Evolutionary conservation across 345 rosid species (phyloP).

Genomic region (Cardiospermum halicacabum): DNA sequence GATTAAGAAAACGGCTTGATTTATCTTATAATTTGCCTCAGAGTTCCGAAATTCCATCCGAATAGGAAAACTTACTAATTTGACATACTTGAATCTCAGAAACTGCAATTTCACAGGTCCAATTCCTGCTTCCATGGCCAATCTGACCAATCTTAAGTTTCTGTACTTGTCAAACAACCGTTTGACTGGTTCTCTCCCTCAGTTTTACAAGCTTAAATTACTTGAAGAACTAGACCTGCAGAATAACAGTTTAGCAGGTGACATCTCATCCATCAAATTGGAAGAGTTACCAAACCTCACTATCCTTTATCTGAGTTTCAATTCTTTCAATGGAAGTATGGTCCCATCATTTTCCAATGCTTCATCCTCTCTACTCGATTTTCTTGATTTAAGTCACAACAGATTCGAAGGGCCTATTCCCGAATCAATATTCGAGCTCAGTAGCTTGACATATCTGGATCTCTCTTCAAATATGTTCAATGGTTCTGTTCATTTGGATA

Average conservation of each 20-base stretch:
- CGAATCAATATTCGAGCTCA: background rate
- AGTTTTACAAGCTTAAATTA: slow-evolving; percentile 15
- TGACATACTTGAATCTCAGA: slow-evolving; percentile 16
- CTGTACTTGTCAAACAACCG: slow-evolving; percentile 31
- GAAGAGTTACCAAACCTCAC: slow-evolving; percentile 23
- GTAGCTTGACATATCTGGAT: slow-evolving; percentile 17
- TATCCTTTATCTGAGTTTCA: slow-evolving; percentile 23
- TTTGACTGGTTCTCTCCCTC: slow-evolving; percentile 35
- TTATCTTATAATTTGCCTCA: too few species aligned
- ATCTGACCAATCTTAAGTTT: slow-evolving; percentile 23
- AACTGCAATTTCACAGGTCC: slow-evolving; percentile 21
- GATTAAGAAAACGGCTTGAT: too few species aligned
- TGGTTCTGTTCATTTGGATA: slow-evolving; percentile 24
- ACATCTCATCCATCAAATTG: slow-evolving; percentile 22
- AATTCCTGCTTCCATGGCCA: slow-evolving; percentile 24
- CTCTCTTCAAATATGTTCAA: slow-evolving; percentile 45
- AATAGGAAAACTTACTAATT: slow-evolving; percentile 15
- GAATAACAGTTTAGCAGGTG: slow-evolving; percentile 28
- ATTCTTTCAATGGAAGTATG: slow-evolving; percentile 32
- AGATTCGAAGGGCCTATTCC: slow-evolving; percentile 33
- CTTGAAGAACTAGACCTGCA: slow-evolving; percentile 24
- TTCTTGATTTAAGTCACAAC: slow-evolving; percentile 40
- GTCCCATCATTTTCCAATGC: slow-evolving; percentile 8
- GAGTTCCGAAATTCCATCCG: too few species aligned
- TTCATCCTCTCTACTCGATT: slow-evolving; percentile 9